Base-by-base conservation (phyloP, 2,329 filamentous ascomycete genomes). In the Mariannaea elegans region DNA sequence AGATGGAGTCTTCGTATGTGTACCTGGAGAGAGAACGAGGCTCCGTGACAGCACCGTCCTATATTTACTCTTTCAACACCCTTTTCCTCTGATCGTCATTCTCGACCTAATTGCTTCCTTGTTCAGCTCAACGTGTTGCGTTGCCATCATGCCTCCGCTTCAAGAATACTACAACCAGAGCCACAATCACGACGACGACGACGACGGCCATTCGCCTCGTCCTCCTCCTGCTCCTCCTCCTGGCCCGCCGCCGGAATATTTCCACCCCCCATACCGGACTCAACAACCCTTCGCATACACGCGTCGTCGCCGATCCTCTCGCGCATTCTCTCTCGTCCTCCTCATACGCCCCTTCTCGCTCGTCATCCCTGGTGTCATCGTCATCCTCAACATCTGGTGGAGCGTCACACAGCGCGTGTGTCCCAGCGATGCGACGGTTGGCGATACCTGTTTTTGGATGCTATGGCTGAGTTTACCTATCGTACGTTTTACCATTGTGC, bases 331-430 rank as follows among this genome's bases (percentile, higher is more conserved):
- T 36, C 38, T 63, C 19, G 56, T 66, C 9, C 36, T 39, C 21
- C 47, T 59, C 19, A 64, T 64, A 2, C 65, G 66, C 7, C 57
- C 61, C n/a, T 62, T 70, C 34, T 52, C 62, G 10, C 56, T 72
- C 53, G 52, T 72, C 14, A 59, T 69, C 12, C 56, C 73, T 2
- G 77, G 76, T 7, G 56, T 76, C 12, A 76, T 78, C 24, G 75
- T 83, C 46, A 55, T 76, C 24, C 65, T 82, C 14, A 70, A 82
- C 10, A 62, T 88, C 9, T 82, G 70, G 70, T 72, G 70, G 70
- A 70, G 67, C 46, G 42, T 67, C 10, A 50, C 60, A 10, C 57
- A 63, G 3, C 57, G 61, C n/a, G 49, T 63, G 10, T 72, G 70
- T 46, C 65, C 68, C 0, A 46, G 23, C 12, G 47, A 60, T 51